A percentile compares a stretch with the other conserved stretches of the same genome.
phyloP scores from a whole-genome alignment of 305 asterid species.

The Fraxinus sp. region DNA sequence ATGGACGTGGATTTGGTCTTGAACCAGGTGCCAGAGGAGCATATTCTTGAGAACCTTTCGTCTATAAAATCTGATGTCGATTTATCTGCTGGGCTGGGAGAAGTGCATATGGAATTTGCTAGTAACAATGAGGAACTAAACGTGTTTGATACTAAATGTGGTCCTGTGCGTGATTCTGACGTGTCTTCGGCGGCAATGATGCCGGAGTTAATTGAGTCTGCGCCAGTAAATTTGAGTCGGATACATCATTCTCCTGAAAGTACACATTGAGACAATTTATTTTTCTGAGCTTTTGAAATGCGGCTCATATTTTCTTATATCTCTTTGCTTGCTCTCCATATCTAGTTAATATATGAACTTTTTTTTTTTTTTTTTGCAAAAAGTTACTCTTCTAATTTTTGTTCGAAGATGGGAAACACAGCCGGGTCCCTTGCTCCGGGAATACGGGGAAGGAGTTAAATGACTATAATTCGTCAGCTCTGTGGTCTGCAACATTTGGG shows the following conservation, averaged over 20 bases:
- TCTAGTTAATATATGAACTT: constrained; percentile 50
- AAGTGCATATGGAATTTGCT: constrained; percentile 17
- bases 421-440: neutral
- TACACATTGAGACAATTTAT: constrained; percentile 93
- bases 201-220: constrained; percentile 65
- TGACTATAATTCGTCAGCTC: neutral
- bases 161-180: constrained; percentile 40
- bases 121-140: constrained; percentile 4
- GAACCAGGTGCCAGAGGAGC: constrained; percentile 26
- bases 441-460: neutral
- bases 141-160: neutral
- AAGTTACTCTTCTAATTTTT: constrained; percentile 20
- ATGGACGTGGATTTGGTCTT: constrained; percentile 26
- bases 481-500: neutral
- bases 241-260: constrained; percentile 99
- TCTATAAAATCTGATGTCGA: constrained; percentile 27
- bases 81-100: constrained; percentile 27
- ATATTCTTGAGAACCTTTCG: constrained; percentile 14
- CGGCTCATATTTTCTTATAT: constrained; percentile 29
- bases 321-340: constrained; percentile 33
- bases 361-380: constrained; percentile 20
- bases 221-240: constrained; percentile 82
- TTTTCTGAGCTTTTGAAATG: constrained; percentile 52
- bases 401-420: constrained; percentile 18
- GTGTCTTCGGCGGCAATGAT: constrained; percentile 62